Evolutionary conservation across 2,329 filamentous ascomycete genomes (phyloP).

Genomic region (Cytospora schulzeri): DNA sequence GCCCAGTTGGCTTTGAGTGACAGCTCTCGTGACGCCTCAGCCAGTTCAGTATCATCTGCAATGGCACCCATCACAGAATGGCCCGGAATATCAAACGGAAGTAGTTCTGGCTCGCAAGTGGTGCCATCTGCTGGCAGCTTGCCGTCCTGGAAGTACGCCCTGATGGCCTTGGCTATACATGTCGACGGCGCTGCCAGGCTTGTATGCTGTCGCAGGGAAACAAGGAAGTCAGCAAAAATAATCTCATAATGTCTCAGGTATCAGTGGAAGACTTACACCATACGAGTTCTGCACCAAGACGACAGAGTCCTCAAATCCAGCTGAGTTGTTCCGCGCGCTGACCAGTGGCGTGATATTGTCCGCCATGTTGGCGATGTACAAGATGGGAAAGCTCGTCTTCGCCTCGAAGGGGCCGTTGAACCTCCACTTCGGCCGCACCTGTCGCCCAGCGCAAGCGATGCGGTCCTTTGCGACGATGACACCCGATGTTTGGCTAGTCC

Average conservation of each 20-base stretch:
- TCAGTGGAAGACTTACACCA: constrained; percentile 44
- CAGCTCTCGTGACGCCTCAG: constrained; percentile 21
- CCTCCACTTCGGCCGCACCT: constrained; percentile 42
- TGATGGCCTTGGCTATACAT: constrained; percentile 46
- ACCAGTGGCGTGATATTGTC: constrained; percentile 51
- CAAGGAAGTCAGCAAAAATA: background rate
- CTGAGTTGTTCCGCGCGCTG: constrained; percentile 46
- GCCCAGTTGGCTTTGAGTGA: constrained; percentile 23
- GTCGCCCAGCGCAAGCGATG: constrained; percentile 44
- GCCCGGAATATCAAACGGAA: constrained; percentile 43
- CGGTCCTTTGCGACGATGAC: constrained; percentile 46
- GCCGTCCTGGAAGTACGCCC: constrained; percentile 49
- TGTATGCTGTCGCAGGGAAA: constrained; percentile 46
- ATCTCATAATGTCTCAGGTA: background rate
- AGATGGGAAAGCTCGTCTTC: constrained; percentile 44
- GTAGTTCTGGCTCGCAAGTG: constrained; percentile 48
- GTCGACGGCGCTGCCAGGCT: constrained; percentile 46
- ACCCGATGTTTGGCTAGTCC: constrained; percentile 46
- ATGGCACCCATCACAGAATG: background rate
- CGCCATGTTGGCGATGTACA: constrained; percentile 46
- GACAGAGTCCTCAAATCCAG: constrained; percentile 47
- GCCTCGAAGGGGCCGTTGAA: constrained; percentile 39
- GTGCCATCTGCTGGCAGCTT: constrained; percentile 47
- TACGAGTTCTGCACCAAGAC: constrained; percentile 53
- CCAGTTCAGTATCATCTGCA: constrained; percentile 17